Conservation (phyloP, 495 filamentous ascomycete species). For the Amphirosellinia nigrospora region DNA sequence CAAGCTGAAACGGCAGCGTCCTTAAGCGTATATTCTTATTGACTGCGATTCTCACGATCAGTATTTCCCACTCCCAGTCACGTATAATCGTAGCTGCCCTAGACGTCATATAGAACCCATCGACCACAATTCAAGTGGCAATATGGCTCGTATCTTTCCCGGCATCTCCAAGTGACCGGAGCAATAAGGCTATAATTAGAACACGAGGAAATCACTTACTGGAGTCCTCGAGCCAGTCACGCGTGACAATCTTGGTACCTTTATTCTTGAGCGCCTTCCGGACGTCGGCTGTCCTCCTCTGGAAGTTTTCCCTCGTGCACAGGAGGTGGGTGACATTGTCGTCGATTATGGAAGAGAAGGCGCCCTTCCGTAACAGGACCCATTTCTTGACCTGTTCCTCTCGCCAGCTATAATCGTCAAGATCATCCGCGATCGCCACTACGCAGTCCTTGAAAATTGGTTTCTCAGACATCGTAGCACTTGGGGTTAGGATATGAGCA, state of each 20-base stretch:
- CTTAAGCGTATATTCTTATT: constrained; percentile 22
- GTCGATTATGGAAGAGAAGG: constrained; percentile 30
- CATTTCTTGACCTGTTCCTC: constrained; percentile 42
- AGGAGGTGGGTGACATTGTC: constrained; percentile 46
- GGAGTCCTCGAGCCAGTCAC: constrained; percentile 52
- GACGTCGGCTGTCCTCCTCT: constrained; percentile 32
- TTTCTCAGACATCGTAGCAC: constrained; percentile 16
- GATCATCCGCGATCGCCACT: constrained; percentile 39
- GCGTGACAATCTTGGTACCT: constrained; percentile 38
- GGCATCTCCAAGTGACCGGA: too few relatives aligned
- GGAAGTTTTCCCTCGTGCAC: constrained; percentile 40
- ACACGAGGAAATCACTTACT: background rate
- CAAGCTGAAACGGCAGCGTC: constrained; percentile 34
- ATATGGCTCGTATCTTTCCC: background rate
- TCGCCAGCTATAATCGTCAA: constrained; percentile 38
- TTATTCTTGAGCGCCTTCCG: constrained; percentile 31
- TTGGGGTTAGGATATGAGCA: background rate
- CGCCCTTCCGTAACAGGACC: constrained; percentile 38
- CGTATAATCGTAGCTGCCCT: background rate
- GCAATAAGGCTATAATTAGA: background rate
- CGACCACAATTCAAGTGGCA: background rate
- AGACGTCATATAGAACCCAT: background rate
- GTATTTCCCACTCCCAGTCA: background rate
- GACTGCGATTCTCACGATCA: constrained; percentile 2
- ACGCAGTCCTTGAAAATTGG: constrained; percentile 37